Percentiles rank a stretch among this genome's conserved stretches.
Evolutionary conservation across 2,329 filamentous ascomycete species (phyloP).

Genomic region (Neonectria sp.): DNA sequence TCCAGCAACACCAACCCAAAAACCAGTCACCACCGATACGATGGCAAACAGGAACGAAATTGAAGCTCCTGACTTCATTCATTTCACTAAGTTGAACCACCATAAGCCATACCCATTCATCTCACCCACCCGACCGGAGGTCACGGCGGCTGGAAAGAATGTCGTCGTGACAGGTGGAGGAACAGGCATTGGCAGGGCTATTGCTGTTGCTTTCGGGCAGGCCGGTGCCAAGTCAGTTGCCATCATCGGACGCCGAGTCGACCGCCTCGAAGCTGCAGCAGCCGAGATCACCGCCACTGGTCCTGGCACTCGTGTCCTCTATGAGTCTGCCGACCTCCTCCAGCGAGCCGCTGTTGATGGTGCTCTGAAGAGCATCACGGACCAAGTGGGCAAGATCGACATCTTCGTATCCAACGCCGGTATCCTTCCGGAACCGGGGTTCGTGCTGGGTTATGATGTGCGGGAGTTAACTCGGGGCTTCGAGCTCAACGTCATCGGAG

Average conservation of each 20-base stretch:
- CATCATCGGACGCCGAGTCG: constrained; percentile 56
- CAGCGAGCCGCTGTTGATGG: constrained; percentile 4
- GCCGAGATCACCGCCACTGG: constrained; percentile 61
- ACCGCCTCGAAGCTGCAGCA: constrained; percentile 46
- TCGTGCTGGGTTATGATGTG: neutral
- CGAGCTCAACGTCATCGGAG: constrained; percentile 24
- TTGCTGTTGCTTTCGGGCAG: constrained; percentile 69
- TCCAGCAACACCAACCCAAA: too few relatives aligned
- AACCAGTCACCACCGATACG: too few relatives aligned
- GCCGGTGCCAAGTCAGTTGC: constrained; percentile 56
- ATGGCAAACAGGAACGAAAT: neutral
- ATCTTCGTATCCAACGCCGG: constrained; percentile 19
- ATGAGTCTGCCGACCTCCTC: constrained; percentile 50
- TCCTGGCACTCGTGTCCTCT: constrained; percentile 35
- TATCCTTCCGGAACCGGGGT: neutral
- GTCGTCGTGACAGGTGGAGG: constrained; percentile 77
- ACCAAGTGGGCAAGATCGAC: constrained; percentile 13
- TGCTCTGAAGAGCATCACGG: constrained; percentile 17
- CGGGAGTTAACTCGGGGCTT: neutral
- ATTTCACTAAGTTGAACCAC: too few relatives aligned
- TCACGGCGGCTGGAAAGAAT: too few relatives aligned
- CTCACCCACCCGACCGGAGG: too few relatives aligned
- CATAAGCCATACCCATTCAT: too few relatives aligned
- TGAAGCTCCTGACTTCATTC: too few relatives aligned
- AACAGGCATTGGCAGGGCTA: constrained; percentile 74